Conservation (phyloP, 2,329 filamentous ascomycete species). For the Ophiostoma angusticollis region DNA sequence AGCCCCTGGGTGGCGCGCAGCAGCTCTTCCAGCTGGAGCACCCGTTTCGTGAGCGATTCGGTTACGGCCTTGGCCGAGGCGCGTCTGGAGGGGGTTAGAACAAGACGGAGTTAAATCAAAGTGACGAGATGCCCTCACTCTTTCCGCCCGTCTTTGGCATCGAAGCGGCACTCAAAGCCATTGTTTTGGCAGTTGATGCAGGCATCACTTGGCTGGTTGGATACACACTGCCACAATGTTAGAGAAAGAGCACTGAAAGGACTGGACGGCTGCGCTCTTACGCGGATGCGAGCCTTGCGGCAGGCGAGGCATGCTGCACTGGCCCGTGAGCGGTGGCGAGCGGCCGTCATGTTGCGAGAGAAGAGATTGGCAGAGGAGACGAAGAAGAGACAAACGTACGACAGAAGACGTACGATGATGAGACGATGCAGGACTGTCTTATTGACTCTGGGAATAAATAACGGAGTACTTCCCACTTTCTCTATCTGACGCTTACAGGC, state of each 20-base stretch:
- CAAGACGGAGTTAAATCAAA: background rate
- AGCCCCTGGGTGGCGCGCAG: background rate
- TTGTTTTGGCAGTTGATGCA: slow-evolving; percentile 4
- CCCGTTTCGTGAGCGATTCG: slow-evolving; percentile 1
- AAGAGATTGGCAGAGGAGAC: background rate
- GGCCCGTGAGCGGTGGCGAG: slow-evolving; percentile 5
- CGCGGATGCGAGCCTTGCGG: slow-evolving; percentile 3
- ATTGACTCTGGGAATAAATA: too few relatives aligned
- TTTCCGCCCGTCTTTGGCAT: slow-evolving; percentile 3
- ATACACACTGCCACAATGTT: background rate
- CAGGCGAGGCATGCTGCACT: slow-evolving; percentile 3
- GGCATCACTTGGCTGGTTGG: background rate
- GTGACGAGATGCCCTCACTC: background rate
- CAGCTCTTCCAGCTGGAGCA: slow-evolving; percentile 2
- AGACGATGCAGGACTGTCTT: too few relatives aligned
- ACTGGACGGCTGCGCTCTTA: background rate
- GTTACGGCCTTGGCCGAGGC: slow-evolving; percentile 3
- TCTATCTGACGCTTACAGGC: too few relatives aligned
- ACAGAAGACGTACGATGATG: too few relatives aligned
- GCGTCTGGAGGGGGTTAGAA: background rate
- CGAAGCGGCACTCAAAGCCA: background rate
- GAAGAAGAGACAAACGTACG: too few relatives aligned
- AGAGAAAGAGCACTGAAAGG: background rate
- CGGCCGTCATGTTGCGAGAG: background rate
- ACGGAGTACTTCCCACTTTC: too few relatives aligned